Evolutionary conservation across 176 grass and related monocot species (phyloP).

Genomic region (Hyparrhenia diplandra): DNA sequence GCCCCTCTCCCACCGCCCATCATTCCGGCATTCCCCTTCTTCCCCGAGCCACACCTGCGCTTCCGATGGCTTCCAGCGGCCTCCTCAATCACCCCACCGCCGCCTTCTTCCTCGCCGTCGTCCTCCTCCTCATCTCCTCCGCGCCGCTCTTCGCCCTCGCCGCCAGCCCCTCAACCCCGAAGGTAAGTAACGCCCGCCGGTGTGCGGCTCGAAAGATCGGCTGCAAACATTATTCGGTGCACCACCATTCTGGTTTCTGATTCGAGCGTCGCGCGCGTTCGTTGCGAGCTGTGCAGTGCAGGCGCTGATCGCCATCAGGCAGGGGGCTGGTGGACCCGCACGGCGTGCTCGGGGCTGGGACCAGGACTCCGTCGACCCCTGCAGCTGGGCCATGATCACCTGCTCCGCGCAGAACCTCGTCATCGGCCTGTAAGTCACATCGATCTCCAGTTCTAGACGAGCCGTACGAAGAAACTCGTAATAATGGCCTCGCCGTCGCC

Average conservation of each 20-base stretch:
- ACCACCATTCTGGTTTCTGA: not conserved
- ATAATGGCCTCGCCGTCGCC: not conserved
- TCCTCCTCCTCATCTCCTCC: conserved; percentile 25
- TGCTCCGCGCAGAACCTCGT: conserved; percentile 91
- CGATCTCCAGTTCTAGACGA: not conserved
- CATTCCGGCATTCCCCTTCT: conserved; percentile 1
- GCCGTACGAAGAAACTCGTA: not conserved
- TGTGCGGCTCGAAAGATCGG: not conserved
- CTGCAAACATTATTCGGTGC: not conserved
- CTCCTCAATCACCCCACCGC: not conserved
- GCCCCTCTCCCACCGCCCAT: conserved; percentile 19
- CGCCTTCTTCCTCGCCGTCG: not conserved
- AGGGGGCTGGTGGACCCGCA: conserved; percentile 69
- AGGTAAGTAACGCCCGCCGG: conserved; percentile 44
- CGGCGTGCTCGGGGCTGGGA: conserved; percentile 92
- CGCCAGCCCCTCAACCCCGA: conserved; percentile 69
- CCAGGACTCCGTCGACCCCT: conserved; percentile 92
- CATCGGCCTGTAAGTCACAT: conserved; percentile 63
- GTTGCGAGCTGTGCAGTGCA: conserved; percentile 59
- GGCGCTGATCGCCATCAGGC: conserved; percentile 80
- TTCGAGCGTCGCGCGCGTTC: not conserved
- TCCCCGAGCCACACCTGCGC: not conserved
- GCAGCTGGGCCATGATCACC: conserved; percentile 99
- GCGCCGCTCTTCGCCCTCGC: conserved; percentile 29
- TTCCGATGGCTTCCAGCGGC: conserved; percentile 19